Percentiles rank a stretch among this genome's conserved stretches.
Evolutionary conservation across 345 rosid genomes (phyloP).

Genomic region (Aurinia saxatilis): DNA sequence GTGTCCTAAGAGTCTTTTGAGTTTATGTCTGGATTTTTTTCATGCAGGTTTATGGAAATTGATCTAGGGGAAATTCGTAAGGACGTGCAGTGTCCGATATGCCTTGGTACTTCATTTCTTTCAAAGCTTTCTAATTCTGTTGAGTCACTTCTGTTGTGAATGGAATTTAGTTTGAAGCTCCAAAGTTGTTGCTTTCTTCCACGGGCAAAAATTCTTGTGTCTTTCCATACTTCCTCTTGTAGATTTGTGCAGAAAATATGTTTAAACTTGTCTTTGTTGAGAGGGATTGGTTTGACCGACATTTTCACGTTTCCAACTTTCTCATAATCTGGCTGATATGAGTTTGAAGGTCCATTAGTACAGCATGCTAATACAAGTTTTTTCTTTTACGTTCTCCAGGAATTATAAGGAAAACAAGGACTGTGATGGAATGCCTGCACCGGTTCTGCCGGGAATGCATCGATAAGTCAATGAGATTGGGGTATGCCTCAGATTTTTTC

Average conservation of each 20-base stretch:
- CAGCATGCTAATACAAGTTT: neutral
- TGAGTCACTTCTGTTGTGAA: neutral
- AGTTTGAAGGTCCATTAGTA: neutral
- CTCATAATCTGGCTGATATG: neutral
- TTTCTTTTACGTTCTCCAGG: constrained; percentile 32
- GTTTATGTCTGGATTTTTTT: constrained; percentile 14
- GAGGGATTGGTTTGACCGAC: neutral
- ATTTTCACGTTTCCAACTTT: neutral
- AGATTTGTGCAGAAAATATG: neutral
- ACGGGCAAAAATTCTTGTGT: neutral
- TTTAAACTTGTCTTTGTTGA: neutral
- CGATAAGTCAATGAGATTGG: constrained; percentile 75
- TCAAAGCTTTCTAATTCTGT: neutral
- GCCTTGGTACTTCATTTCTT: constrained; percentile 43
- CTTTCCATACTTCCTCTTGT: neutral
- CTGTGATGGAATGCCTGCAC: constrained; percentile 85
- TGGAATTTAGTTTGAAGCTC: neutral
- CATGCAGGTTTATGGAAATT: constrained; percentile 40
- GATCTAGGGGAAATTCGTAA: constrained; percentile 56
- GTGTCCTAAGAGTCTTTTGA: neutral
- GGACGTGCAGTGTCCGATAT: constrained; percentile 78
- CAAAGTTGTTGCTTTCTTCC: neutral
- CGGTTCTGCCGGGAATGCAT: constrained; percentile 87
- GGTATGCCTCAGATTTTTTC: constrained; percentile 31
- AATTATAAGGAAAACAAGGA: constrained; percentile 74